Base-by-base conservation (phyloP, 2,329 filamentous ascomycete species). In the Aspergillus niger region DNA sequence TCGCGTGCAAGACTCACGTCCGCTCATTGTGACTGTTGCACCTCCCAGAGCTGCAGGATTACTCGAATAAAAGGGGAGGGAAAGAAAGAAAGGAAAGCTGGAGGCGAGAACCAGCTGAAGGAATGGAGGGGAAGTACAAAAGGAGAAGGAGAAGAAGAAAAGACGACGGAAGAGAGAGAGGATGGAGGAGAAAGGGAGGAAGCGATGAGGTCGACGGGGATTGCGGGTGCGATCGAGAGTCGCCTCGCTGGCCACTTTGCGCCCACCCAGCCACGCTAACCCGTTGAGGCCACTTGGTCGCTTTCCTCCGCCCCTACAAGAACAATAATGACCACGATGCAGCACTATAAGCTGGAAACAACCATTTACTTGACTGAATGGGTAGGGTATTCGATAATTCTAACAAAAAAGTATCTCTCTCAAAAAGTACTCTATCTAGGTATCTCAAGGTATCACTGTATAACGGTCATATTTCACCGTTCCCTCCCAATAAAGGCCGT, bases 1-100 rank as follows among this genome's bases (percentile, higher is more conserved):
- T 71, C 73, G 72, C 67, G 68, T 73, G 69, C 63, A 53, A 58
- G 62, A 84, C 83, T 82, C 77, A 85, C 83, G 80, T 77, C 83
- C 83, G 77, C 83, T 85, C 83, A 85, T 85, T 74, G 72, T 84
- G 80, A 79, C 79, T 69, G 68, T 36, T 70, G 64, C 70, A 72
- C 71, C 70, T 70, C 72, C 75, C 70, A 67, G 24, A 44, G 67
- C 63, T 68, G 63, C 64, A 55, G 47, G 65, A 63, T 63, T 62
- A 62, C 72, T 59, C 62, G 60, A 38, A 58, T 50, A 51, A 8
- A 59, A 54, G 54, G 61, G 41, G 62, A 63, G 59, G 48, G 57
- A 52, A 68, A 67, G 69, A 67, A 67, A 64, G 65, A 65, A 62
- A 65, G 67, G 47, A 67, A 71, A 74, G 70, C 70, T 69, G 72